phyloP scores from a whole-genome alignment of 2,329 filamentous ascomycete genomes.

The Fulvia fulva region DNA sequence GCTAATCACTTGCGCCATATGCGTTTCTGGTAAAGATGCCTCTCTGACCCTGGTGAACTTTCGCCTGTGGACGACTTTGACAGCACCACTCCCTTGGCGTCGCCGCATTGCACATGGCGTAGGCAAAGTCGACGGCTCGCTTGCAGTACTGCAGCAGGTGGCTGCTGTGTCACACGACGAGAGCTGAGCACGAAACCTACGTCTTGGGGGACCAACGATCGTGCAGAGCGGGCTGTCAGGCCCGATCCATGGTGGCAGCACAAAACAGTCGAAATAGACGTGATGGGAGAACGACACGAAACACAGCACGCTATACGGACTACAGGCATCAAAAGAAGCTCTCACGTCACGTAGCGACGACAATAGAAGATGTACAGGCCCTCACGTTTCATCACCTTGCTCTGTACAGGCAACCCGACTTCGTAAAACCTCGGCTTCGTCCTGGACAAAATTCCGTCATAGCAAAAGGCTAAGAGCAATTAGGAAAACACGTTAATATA shows the following conservation, averaged over 20 bases:
- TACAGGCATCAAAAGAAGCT: background rate
- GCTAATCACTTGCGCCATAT: background rate
- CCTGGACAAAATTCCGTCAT: background rate
- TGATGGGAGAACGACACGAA: background rate
- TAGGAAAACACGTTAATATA: background rate
- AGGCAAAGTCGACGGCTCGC: background rate
- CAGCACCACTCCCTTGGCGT: background rate
- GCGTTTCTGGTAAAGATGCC: conserved; percentile 2
- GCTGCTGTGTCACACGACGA: background rate
- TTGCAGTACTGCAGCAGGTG: background rate
- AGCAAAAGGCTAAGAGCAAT: background rate
- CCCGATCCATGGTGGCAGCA: background rate
- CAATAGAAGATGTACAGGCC: background rate
- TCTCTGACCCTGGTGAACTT: conserved; percentile 2
- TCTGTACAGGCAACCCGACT: background rate
- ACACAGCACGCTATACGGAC: background rate
- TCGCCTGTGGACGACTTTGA: too few relatives aligned
- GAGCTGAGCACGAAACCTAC: too few relatives aligned
- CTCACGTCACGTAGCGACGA: background rate
- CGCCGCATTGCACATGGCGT: background rate
- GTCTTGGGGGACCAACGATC: background rate
- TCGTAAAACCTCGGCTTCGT: background rate
- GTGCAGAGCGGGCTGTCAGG: background rate
- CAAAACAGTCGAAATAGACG: background rate
- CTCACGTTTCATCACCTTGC: background rate